Conservation (phyloP, 352 stramenopile genomes). For the Phytophthora melonis region DNA sequence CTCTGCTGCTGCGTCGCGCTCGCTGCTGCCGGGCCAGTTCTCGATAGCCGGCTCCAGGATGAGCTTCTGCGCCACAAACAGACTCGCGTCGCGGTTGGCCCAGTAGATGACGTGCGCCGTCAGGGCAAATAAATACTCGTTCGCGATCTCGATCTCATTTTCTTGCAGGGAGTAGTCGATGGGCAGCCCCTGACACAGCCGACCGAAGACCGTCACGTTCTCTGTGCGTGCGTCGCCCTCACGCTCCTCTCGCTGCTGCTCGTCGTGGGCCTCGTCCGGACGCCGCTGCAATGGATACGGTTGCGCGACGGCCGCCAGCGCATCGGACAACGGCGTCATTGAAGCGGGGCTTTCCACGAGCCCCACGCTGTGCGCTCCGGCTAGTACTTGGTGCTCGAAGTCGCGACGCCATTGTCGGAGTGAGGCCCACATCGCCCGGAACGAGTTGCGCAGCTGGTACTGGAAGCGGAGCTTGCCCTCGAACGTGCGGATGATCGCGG, state of each 20-base stretch:
- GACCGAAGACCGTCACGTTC: conserved; percentile 65
- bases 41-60: conserved; percentile 74
- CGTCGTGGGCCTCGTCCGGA: conserved; percentile 28
- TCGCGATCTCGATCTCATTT: conserved; percentile 94
- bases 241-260: conserved; percentile 34
- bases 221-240: conserved; percentile 52
- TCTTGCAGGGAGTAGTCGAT: conserved; percentile 94
- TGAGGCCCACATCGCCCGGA: conserved; percentile 81
- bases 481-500: conserved; percentile 86
- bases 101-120: conserved; percentile 94
- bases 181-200: conserved; percentile 70
- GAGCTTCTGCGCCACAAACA: conserved; percentile 93
- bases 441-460: conserved; percentile 88
- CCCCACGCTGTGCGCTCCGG: conserved; percentile 72
- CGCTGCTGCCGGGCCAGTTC: conserved; percentile 18
- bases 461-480: conserved; percentile 86
- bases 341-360: conserved; percentile 65
- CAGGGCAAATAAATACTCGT: conserved; percentile 94
- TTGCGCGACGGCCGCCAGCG: conserved; percentile 36
- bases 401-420: conserved; percentile 78
- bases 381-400: conserved; percentile 81
- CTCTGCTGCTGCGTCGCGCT: conserved; percentile 16
- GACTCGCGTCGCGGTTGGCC: conserved; percentile 91
- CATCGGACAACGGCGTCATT: conserved; percentile 44
- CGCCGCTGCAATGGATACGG: conserved; percentile 33